A percentile compares a stretch with the other conserved stretches of the same genome.
phyloP scores from a whole-genome alignment of 2,329 filamentous ascomycete genomes.

The Fusarium oligoseptatum region DNA sequence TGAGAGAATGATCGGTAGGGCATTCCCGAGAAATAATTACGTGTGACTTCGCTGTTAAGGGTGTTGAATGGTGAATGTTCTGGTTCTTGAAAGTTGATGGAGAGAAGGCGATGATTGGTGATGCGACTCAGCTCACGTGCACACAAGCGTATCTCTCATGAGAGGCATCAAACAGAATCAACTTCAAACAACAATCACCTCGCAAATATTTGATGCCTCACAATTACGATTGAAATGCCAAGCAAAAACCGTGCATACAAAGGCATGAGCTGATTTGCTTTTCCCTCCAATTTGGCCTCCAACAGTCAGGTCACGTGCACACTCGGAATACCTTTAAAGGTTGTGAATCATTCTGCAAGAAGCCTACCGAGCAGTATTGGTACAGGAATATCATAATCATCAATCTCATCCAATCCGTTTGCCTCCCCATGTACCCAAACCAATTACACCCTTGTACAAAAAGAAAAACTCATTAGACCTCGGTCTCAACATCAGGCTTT shows the following conservation, averaged over 20 bases:
- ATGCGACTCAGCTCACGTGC: slow-evolving; percentile 25
- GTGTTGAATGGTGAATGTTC: background rate
- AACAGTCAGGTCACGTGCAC: background rate
- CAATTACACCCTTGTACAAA: slow-evolving; percentile 11
- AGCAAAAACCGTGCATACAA: background rate
- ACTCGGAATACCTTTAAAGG: background rate
- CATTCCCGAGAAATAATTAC: background rate
- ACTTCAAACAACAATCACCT: background rate
- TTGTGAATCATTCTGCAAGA: slow-evolving; percentile 15
- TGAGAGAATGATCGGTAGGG: background rate
- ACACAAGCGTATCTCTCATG: background rate
- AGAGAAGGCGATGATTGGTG: slow-evolving; percentile 7
- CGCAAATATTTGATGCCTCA: background rate
- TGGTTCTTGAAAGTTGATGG: background rate
- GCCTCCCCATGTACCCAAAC: background rate
- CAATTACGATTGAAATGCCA: background rate
- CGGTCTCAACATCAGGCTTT: slow-evolving; percentile 90
- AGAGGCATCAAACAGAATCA: background rate
- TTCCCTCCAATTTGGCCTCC: fast-evolving
- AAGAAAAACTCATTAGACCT: slow-evolving; percentile 58
- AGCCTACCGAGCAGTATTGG: slow-evolving; percentile 24
- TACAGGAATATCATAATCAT: slow-evolving; percentile 23
- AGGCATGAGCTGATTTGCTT: background rate
- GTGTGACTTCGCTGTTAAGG: background rate
- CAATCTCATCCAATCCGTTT: slow-evolving; percentile 31